Conservation (phyloP, 768 basidiomycete species). For the Lentinula raphanica region DNA sequence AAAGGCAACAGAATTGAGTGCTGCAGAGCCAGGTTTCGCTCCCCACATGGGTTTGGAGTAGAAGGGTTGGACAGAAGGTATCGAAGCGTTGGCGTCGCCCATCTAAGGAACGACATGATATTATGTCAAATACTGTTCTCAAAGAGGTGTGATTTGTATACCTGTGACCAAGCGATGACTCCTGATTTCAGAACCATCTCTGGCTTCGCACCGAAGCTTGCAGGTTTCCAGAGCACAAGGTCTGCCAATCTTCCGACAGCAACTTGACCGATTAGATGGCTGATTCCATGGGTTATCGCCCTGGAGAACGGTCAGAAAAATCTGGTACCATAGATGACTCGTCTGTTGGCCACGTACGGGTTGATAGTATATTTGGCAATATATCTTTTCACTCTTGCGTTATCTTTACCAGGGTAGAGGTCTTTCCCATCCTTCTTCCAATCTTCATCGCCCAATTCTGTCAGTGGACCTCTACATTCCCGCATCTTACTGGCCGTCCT, state of each 20-base stretch:
- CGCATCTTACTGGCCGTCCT: conserved; percentile 95
- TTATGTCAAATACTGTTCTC: neutral
- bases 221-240: conserved; percentile 92
- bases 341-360: conserved; percentile 84
- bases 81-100: conserved; percentile 96
- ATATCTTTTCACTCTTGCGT: conserved; percentile 90
- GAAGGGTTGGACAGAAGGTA: conserved; percentile 91
- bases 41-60: conserved; percentile 94
- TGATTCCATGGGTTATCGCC: conserved; percentile 91
- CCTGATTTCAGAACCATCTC: conserved; percentile 95
- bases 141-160: conserved; percentile 21
- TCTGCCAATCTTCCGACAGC: conserved; percentile 83
- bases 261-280: conserved; percentile 80
- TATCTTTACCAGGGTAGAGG: conserved; percentile 52
- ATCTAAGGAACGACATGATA: too few relatives aligned
- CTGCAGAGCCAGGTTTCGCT: conserved; percentile 66
- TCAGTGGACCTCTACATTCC: conserved; percentile 69
- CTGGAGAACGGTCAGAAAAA: conserved; percentile 32
- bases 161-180: conserved; percentile 87
- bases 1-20: conserved; percentile 80
- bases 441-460: conserved; percentile 60
- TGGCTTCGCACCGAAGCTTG: conserved; percentile 88
- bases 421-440: conserved; percentile 71
- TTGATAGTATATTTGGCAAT: conserved; percentile 97
- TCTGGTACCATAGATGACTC: too few relatives aligned